These are phyloP conservation scores for Dovyalis caffra DNA, from an alignment of 345 rosid species.

Conservation along the genomic window DNA sequence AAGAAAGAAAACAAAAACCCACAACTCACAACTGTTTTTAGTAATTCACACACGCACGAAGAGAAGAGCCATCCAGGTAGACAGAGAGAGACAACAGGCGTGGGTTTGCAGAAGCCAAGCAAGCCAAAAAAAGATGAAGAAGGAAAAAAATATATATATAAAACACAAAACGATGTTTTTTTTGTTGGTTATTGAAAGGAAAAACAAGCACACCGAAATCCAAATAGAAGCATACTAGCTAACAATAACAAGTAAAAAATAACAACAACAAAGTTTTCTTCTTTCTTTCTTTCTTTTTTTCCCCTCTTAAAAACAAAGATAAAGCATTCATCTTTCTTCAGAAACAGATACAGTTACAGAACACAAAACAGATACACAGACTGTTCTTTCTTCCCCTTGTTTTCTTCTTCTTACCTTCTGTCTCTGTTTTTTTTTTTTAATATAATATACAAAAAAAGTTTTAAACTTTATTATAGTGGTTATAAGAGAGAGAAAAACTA, in stretches of 20 bases:
- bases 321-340: too few species aligned
- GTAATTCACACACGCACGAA: too few species aligned
- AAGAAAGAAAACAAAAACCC: too few species aligned
- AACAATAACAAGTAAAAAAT: not conserved
- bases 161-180: not conserved
- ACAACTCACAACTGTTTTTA: too few species aligned
- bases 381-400: not conserved
- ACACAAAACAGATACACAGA: too few species aligned
- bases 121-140: slow-evolving; percentile 1
- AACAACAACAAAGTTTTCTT: slow-evolving; percentile 4
- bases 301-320: too few species aligned
- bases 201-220: not conserved
- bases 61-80: not conserved
- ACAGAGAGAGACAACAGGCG: not conserved
- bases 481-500: not conserved
- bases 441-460: not conserved
- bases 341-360: not conserved
- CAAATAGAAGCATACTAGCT: not conserved
- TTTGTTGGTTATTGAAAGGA: too few species aligned
- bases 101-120: not conserved
- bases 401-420: not conserved
- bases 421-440: not conserved
- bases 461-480: not conserved
- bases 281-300: too few species aligned
- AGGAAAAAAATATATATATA: too few species aligned